Conservation (phyloP, 768 basidiomycete species). For the Lactarius vividus region DNA sequence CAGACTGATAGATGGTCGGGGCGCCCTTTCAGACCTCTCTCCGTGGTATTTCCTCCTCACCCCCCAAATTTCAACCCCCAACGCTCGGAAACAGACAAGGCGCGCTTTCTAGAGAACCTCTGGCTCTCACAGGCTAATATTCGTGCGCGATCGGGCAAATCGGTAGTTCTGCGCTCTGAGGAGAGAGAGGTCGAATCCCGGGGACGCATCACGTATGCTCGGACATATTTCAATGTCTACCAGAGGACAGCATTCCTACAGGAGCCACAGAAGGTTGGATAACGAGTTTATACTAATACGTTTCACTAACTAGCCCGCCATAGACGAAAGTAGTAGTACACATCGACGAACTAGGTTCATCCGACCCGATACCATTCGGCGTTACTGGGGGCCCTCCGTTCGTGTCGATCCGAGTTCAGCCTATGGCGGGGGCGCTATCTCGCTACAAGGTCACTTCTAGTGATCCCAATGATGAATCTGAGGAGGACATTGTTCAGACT, state of each 20-base stretch:
- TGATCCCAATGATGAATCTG: conserved; percentile 68
- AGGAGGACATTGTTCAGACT: conserved; percentile 83
- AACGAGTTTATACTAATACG: conserved; percentile 10
- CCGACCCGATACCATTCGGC: conserved; percentile 77
- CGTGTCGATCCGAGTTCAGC: conserved; percentile 78
- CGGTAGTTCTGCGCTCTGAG: conserved; percentile 65
- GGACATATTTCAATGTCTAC: conserved; percentile 89
- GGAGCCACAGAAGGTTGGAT: conserved; percentile 76
- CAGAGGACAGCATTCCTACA: conserved; percentile 75
- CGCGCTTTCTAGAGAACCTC: conserved; percentile 81
- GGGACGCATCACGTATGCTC: conserved; percentile 61
- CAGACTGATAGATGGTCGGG: conserved; percentile 86
- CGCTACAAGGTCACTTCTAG: conserved; percentile 75
- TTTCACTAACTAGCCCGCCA: conserved; percentile 10
- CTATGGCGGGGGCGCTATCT: conserved; percentile 78
- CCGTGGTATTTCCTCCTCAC: conserved; percentile 73
- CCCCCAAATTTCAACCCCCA: conserved; percentile 64
- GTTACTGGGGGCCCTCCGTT: conserved; percentile 60
- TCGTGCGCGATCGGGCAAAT: conserved; percentile 68
- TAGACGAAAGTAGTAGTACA: conserved; percentile 89
- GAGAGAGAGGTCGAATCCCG: conserved; percentile 75
- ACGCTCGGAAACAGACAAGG: conserved; percentile 65
- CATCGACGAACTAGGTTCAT: conserved; percentile 71
- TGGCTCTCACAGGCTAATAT: conserved; percentile 87
- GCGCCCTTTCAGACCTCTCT: conserved; percentile 76